These are phyloP conservation scores for Apiotrichum brassicae DNA, from an alignment of 1,284 basidiomycete genomes.

Conservation along the genomic window DNA sequence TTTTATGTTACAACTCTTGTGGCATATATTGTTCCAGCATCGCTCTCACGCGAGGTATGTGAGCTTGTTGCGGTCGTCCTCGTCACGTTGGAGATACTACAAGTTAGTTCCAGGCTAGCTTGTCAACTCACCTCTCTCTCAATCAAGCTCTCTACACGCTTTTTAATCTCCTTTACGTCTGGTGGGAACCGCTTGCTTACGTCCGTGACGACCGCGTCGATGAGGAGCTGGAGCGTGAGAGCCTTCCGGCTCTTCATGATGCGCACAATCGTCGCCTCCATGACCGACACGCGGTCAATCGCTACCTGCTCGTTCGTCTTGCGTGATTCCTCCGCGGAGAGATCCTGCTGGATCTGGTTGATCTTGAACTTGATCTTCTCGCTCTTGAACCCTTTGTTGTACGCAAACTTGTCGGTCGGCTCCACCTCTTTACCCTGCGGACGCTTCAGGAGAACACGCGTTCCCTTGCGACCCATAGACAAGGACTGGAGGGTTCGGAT, in stretches of 20 bases:
- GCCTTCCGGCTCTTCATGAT: constrained; percentile 90
- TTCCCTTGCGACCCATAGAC: constrained; percentile 73
- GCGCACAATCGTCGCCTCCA: constrained; percentile 90
- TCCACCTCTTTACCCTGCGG: constrained; percentile 74
- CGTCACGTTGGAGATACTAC: constrained; percentile 57
- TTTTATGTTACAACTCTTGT: too few species aligned
- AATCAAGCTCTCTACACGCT: constrained; percentile 70
- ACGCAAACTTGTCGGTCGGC: constrained; percentile 68
- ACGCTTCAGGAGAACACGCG: constrained; percentile 71
- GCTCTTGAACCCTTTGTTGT: constrained; percentile 79
- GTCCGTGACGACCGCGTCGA: constrained; percentile 53
- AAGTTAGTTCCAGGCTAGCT: constrained; percentile 48
- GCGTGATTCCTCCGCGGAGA: constrained; percentile 78
- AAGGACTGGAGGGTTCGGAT: constrained; percentile 82
- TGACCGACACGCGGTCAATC: constrained; percentile 72
- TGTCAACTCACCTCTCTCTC: constrained; percentile 63
- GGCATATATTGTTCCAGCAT: too few species aligned
- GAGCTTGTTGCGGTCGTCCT: constrained; percentile 62
- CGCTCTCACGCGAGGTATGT: constrained; percentile 70
- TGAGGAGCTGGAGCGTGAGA: constrained; percentile 68
- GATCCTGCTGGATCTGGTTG: constrained; percentile 92
- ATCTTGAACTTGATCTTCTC: constrained; percentile 76
- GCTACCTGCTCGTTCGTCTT: constrained; percentile 78
- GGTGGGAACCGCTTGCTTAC: constrained; percentile 56
- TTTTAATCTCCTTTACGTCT: constrained; percentile 66